Conservation (phyloP, 2,329 filamentous ascomycete species). For the Ophiosphaerella herpotricha region DNA sequence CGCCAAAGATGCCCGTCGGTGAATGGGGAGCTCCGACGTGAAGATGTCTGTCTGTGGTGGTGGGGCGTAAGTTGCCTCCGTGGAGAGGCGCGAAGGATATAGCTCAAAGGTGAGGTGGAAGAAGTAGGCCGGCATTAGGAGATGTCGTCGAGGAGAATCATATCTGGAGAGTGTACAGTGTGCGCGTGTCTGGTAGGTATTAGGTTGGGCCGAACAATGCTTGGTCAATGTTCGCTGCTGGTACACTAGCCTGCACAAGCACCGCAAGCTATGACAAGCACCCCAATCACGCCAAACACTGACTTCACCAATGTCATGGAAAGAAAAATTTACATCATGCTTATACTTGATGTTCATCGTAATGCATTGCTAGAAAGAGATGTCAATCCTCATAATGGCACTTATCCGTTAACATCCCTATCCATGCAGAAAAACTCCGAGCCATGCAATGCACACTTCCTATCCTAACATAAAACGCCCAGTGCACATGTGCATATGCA, state of each 20-base stretch:
- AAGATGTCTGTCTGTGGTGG: slow-evolving; percentile 53
- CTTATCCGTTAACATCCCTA: slow-evolving; percentile 4
- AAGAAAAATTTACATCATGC: not conserved
- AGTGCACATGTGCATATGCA: slow-evolving; percentile 12
- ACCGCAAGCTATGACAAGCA: not conserved
- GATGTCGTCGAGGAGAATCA: slow-evolving; percentile 7
- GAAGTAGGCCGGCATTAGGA: slow-evolving; percentile 64
- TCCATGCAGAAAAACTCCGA: slow-evolving; percentile 24
- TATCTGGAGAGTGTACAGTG: slow-evolving; percentile 11
- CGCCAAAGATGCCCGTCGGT: slow-evolving; percentile 47
- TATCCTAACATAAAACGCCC: slow-evolving; percentile 17
- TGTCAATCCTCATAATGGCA: not conserved
- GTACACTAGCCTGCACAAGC: no score
- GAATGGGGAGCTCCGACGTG: slow-evolving; percentile 49
- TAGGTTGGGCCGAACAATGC: not conserved
- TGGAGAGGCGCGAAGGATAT: slow-evolving; percentile 49
- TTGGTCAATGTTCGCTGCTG: slow-evolving; percentile 2
- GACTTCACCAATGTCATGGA: not conserved
- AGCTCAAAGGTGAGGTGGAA: slow-evolving; percentile 67
- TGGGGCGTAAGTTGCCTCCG: slow-evolving; percentile 45
- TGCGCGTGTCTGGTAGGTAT: not conserved
- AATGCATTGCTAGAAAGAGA: not conserved
- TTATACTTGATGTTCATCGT: not conserved
- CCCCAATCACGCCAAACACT: no score
- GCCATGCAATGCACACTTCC: slow-evolving; percentile 28